Percentiles rank a stretch among this genome's conserved stretches.
Evolutionary conservation across 371 early-diverging fungal species (phyloP).

Genomic region (Smittium culicis): DNA sequence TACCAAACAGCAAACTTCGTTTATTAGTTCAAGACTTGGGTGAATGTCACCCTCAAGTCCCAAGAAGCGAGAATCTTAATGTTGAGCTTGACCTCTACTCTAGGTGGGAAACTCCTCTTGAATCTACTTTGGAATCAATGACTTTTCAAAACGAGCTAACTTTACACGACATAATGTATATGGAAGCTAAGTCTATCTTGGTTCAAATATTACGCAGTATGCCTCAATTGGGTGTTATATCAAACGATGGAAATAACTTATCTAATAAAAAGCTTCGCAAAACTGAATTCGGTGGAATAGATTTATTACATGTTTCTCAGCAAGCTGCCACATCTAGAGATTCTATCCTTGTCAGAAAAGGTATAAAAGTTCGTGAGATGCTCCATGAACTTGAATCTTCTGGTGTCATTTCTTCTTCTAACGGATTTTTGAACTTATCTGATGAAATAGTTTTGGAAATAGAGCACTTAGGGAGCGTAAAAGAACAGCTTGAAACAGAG

Average conservation of each 20-base stretch:
- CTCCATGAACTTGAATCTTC: slow-evolving; percentile 64
- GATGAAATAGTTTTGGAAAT: slow-evolving; percentile 77
- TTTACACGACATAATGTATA: slow-evolving; percentile 81
- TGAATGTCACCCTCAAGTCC: slow-evolving; percentile 56
- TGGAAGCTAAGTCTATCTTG: slow-evolving; percentile 85
- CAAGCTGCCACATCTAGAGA: slow-evolving; percentile 76
- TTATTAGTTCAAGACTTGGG: slow-evolving; percentile 66
- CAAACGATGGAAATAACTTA: slow-evolving; percentile 28
- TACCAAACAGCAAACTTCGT: slow-evolving; percentile 64
- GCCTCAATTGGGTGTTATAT: slow-evolving; percentile 37
- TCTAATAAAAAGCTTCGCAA: slow-evolving; percentile 17
- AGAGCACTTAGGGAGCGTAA: slow-evolving; percentile 73
- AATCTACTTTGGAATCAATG: slow-evolving; percentile 43
- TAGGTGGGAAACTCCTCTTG: slow-evolving; percentile 84
- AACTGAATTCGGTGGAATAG: slow-evolving; percentile 26
- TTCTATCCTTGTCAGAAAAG: slow-evolving; percentile 69
- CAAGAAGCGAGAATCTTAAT: slow-evolving; percentile 70
- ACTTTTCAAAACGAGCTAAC: slow-evolving; percentile 77
- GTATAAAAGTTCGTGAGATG: slow-evolving; percentile 86
- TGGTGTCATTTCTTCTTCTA: slow-evolving; percentile 57
- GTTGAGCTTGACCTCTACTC: slow-evolving; percentile 72
- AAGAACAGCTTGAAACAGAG: slow-evolving; percentile 72
- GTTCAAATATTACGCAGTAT: slow-evolving; percentile 81
- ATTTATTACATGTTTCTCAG: slow-evolving; percentile 64
- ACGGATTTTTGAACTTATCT: slow-evolving; percentile 62